Base-by-base conservation (phyloP, 805 yeast genomes). In the Candida schatavii region DNA sequence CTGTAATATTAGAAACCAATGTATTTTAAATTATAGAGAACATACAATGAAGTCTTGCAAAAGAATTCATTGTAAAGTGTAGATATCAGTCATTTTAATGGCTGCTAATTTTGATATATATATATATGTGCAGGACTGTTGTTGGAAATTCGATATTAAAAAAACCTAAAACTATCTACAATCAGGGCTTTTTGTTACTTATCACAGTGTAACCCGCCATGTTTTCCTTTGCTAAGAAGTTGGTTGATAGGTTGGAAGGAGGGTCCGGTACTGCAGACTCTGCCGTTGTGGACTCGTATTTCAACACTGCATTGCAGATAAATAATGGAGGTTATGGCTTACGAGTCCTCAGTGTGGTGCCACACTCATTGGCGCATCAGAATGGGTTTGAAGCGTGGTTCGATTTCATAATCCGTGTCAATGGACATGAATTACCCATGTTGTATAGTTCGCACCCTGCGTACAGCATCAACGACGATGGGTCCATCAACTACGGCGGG, bases 391-490 rank as follows among this genome's bases (percentile, higher is more conserved):
- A 89, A 61, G 73, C 93, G 7, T 85, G 88, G 79, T 93, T 91
- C 56, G 99, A 91, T 59, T 91, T 75, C 57, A 79, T 91, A 27
- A 74, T 88, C n/a, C 84, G 85, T 1, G 68, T 89, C 43, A 87
- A 91, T 51, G 88, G 86, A 35, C 83, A 77, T 48, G 85, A 84
- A 36, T 56, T 70, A 39, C 76, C 75, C 17, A 67, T 70, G 72
- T 40, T 51, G 26, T 46, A 60, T 40, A 66, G 71, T 4, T 51
- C 61, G 4, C 39, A 47, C 10, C 55, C 54, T 37, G 38, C 59
- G 10, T 70, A 70, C 44, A 56, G 54, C 30, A 57, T 70, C 38
- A 61, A 59, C 37, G 73, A 68, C 17, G 74, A 69, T 45, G 75
- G 75, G 0, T 56, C 68, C 11, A 54, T 70, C 27, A 59, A 54